Base-by-base conservation (phyloP, 768 basidiomycete species). In the Mycena latifolia region DNA sequence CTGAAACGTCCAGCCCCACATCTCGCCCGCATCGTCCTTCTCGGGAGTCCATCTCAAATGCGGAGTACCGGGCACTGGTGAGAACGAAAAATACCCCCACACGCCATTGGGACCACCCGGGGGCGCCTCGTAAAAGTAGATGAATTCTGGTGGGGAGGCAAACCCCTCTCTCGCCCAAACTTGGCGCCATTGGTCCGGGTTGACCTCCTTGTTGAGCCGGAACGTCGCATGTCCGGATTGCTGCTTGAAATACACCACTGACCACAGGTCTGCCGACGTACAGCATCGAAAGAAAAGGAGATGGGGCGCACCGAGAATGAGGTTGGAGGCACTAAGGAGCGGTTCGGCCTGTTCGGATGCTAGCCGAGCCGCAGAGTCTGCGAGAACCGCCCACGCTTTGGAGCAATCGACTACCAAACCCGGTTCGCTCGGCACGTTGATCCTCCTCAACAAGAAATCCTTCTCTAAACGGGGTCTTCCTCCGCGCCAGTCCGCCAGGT, bases 241-340 rank as follows among this genome's bases (percentile, higher is more conserved):
- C n/a, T 66, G 65, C 24, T 61, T 66, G 39, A 62, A 61, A 52
- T 66, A 66, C 15, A 66, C 65, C 18, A 66, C 65, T 66, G 14
- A 22, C n/a, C n/a, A n/a, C n/a, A n/a, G n/a, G n/a, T n/a, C n/a
- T 17, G 17, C 2, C 6, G 5, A 33, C 31, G 31, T 33, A 33
- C 31, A 11, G 5, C 31, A 33, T 5, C 31, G 5, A 33, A 18
- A 24, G 25, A 48, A 28, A n/a, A 2, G 35, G 43, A 22, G 14
- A 20, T 11, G 20, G n/a, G n/a, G 20, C 65, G 18, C 11, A 67
- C 65, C 48, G 27, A 67, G 55, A 15, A 67, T 67, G 15, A 67
- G 65, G 28, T 62, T 53, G 18, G 52, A 53, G 41, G 65, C 55
- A 7, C 11, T 50, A 2, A 62, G 3, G 12, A 28, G 14, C 17